Base-by-base conservation (phyloP, 331 rosid genomes). In the Rhamnella rubrinervis region DNA sequence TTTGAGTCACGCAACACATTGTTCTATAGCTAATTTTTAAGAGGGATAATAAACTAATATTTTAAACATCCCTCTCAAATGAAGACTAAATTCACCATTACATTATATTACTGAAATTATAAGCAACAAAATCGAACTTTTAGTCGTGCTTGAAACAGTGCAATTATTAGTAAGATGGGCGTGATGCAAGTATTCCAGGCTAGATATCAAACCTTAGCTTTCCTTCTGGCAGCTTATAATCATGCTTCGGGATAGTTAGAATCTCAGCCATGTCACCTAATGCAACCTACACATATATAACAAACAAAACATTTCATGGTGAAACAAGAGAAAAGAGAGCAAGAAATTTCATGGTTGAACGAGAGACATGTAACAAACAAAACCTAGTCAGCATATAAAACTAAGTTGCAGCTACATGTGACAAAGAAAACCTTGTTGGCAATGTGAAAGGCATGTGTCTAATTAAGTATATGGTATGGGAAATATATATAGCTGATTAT, bases 231-330 rank as follows among this genome's bases (percentile, higher is more conserved):
- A 93, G 77, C 70, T 74, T 76, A 81, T 91, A 89, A 12, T 97
- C 96, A 71, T 93, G 87, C 62, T 80, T 87, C 10, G 87, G 84
- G n/a, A 89, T 92, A 4, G 38, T 23, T 66, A 28, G 80, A 87
- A 93, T 95, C 84, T 91, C 97, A 23, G 85, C 88, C 96, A 88
- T 89, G 80, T 89, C 97, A 49, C 97, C 98, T 28, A 91, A 85
- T 59, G 97, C 98, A 66, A 93, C 98, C 97, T 93, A 56, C 64
- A 58, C 49, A 61, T 56, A 50, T 66, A 37, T 46, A 23, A 23
- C 23, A 23, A 23, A 23, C 23, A 23, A 23, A 23, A 23, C 0
- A 23, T 23, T 23, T 23, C 23, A 44, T 18, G 47, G 60, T 41
- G 18, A 63, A n/a, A 72, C 18, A 40, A 68, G 47, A 26, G 23